phyloP scores from a whole-genome alignment of 495 filamentous ascomycete species.

The Annulohypoxylon maeteangense region DNA sequence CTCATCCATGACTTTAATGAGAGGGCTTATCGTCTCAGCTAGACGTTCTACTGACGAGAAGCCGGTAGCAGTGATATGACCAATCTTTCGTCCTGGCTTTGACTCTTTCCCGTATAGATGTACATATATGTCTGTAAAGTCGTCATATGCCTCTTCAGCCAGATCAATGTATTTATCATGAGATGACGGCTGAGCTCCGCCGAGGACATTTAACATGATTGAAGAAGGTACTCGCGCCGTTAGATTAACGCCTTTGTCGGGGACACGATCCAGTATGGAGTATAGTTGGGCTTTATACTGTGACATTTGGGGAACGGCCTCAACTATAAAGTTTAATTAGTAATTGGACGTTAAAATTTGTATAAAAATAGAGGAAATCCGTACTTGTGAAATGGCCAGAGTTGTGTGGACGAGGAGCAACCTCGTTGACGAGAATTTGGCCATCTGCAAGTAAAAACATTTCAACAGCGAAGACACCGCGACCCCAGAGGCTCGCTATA shows the following conservation, averaged over 20 bases:
- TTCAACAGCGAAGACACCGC: slow-evolving; percentile 95
- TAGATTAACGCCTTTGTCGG: slow-evolving; percentile 67
- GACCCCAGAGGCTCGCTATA: slow-evolving; percentile 81
- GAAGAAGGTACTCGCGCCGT: slow-evolving; percentile 67
- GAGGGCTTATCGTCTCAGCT: slow-evolving; percentile 72
- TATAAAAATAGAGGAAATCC: background rate
- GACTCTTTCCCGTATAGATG: slow-evolving; percentile 95
- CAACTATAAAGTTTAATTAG: slow-evolving; percentile 57
- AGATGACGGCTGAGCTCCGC: slow-evolving; percentile 73
- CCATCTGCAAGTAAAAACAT: slow-evolving; percentile 90
- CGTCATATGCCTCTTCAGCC: slow-evolving; percentile 69
- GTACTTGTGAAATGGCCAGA: slow-evolving; percentile 90
- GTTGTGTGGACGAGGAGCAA: slow-evolving; percentile 96
- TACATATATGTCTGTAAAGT: slow-evolving; percentile 61
- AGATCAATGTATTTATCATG: slow-evolving; percentile 73
- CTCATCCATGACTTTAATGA: slow-evolving; percentile 71
- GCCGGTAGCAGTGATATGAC: slow-evolving; percentile 82
- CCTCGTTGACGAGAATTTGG: slow-evolving; percentile 86
- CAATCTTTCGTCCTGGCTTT: slow-evolving; percentile 91
- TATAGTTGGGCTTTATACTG: slow-evolving; percentile 93
- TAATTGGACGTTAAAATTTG: background rate
- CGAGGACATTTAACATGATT: slow-evolving; percentile 98
- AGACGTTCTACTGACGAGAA: slow-evolving; percentile 75
- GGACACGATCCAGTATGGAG: slow-evolving; percentile 83
- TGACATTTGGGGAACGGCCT: slow-evolving; percentile 83